phyloP scores from a whole-genome alignment of 345 rosid species.

The Cardiospermum halicacabum region DNA sequence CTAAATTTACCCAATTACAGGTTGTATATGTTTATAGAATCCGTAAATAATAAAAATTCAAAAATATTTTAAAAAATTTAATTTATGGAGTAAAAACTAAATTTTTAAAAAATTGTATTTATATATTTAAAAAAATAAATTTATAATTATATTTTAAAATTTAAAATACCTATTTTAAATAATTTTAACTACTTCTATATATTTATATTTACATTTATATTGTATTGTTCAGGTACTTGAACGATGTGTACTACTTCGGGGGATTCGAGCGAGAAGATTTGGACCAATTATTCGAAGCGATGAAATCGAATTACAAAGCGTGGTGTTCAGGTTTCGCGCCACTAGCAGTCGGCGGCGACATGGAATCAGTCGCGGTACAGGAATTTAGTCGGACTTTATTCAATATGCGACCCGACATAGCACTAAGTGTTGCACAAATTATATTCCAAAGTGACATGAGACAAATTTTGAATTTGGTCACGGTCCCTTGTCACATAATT shows the following conservation, averaged over 20 bases:
- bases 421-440: constrained; percentile 61
- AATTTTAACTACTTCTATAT: no score
- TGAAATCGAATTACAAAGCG: constrained; percentile 70
- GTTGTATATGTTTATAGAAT: no score
- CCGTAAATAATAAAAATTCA: no score
- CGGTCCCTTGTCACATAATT: constrained; percentile 80
- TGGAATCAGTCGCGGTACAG: constrained; percentile 83
- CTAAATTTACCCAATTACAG: no score
- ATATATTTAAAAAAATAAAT: no score
- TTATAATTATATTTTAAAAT: no score
- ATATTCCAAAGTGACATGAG: constrained; percentile 82
- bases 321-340: constrained; percentile 96
- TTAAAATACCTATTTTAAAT: no score
- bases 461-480: constrained; percentile 42
- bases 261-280: constrained; percentile 86
- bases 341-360: constrained; percentile 74
- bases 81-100: no score
- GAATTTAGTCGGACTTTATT: constrained; percentile 90
- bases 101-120: no score
- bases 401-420: constrained; percentile 96
- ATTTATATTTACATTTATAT: no score
- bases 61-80: no score
- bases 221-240: constrained; percentile 73
- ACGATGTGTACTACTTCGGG: constrained; percentile 75
- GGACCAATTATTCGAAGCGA: constrained; percentile 73